Evolutionary conservation across 768 basidiomycete species (phyloP), one percentile per base, ranked within the genome.

Genomic region (Strobilomyces echinocephalus): DNA sequence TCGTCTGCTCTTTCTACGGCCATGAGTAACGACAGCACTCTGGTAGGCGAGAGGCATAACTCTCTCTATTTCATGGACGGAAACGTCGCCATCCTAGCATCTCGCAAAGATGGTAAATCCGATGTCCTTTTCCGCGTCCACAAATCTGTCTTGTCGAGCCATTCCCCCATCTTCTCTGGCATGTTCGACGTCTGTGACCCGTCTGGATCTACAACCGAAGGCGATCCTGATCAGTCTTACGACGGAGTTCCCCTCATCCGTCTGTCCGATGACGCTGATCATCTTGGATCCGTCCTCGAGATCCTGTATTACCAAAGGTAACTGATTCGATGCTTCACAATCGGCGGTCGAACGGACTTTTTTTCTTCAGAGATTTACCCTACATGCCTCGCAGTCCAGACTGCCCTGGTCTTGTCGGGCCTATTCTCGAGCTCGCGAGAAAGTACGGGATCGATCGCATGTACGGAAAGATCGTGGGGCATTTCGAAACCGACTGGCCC

Each of bases 381-480:
- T 60, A 8, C 30, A 30, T 9, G 30, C 30, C 30, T 30, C 46
- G 38, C 14, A 50, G 34, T 10, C 44, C 58, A 26, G 18, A 39
- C 35, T 52, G 46, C 14, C 50, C 49, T 11, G 34, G 2, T 3
- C 46, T 48, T 35, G 9, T 55, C 43, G 18, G 43, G 16, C 49
- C 60, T 3, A 49, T 60, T 16, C 58, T 60, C 7, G 44, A 47
- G 6, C 33, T 60, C 6, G 41, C 50, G 2, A 52, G 50, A 5
- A 55, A 60, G 35, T 60, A 60, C n/a, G 44, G 31, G 21, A 60
- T 60, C 11, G 41, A 52, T 50, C 50, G 45, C 31, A 31, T 60
- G 9, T 35, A 11, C 5, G 58, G 42, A 6, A 47, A 51, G 46
- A 50, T 56, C 35, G 16, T 44, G 24, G 8, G 1, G 8, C 38